Conservation (phyloP, 2,329 filamentous ascomycete genomes). For the Epichloe aotearoae region DNA sequence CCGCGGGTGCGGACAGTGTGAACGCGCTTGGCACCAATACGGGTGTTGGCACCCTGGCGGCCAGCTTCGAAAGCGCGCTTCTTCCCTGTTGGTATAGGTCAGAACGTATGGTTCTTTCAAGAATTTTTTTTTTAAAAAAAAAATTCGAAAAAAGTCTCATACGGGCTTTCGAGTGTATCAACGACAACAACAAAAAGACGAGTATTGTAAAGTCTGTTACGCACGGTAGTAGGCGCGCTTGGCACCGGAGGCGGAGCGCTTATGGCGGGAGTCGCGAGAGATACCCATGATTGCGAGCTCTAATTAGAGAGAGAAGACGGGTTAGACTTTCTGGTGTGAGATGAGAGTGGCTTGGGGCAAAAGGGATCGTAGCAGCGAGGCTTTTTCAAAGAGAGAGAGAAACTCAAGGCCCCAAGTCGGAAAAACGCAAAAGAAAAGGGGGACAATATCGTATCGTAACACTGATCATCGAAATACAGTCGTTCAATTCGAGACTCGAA, state of each 20-base stretch:
- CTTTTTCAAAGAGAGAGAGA: neutral
- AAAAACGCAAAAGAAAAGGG: neutral
- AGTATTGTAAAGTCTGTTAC: slow-evolving; percentile 24
- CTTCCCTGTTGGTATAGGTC: slow-evolving; percentile 69
- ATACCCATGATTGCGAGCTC: slow-evolving; percentile 92
- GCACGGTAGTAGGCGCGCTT: slow-evolving; percentile 89
- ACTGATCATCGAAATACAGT: neutral
- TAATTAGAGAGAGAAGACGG: slow-evolving; percentile 22
- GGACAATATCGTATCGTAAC: neutral
- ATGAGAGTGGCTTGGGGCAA: neutral
- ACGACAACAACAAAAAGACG: slow-evolving; percentile 6
- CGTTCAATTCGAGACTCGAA: neutral
- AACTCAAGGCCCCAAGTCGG: neutral
- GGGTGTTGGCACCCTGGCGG: slow-evolving; percentile 98
- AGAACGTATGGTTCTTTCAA: slow-evolving; percentile 49
- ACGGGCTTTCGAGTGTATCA: slow-evolving; percentile 48
- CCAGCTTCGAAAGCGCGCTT: slow-evolving; percentile 99
- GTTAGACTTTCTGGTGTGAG: slow-evolving; percentile 8
- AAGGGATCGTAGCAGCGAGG: neutral
- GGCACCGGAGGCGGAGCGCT: slow-evolving; percentile 97
- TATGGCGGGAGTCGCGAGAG: slow-evolving; percentile 99
- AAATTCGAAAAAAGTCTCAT: slow-evolving; percentile 24
- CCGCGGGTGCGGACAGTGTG: slow-evolving; percentile 94
- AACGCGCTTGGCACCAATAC: slow-evolving; percentile 94
- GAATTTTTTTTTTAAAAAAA: neutral